Evolutionary conservation across 1,284 basidiomycete genomes (phyloP).

Genomic region (Thecaphora thlaspeos): DNA sequence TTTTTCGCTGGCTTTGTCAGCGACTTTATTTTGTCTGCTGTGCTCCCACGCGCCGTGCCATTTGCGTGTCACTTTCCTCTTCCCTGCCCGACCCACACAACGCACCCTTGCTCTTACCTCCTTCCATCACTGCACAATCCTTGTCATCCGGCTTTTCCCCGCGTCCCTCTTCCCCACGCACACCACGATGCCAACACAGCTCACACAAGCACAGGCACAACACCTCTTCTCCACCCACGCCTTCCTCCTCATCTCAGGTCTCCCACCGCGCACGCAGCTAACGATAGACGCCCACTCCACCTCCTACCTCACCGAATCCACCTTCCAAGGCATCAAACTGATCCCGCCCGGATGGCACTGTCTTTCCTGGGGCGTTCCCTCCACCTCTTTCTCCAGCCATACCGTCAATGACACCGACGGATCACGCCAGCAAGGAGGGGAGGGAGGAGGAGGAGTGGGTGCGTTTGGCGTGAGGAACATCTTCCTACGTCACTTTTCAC

Average conservation of each 20-base stretch:
- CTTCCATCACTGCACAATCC: too few species aligned
- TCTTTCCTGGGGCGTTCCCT: constrained; percentile 18
- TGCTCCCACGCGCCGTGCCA: too few species aligned
- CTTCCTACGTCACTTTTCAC: constrained; percentile 10
- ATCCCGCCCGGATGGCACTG: constrained; percentile 30
- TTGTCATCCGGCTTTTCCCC: too few species aligned
- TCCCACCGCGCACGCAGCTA: constrained; percentile 19
- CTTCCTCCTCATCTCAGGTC: constrained; percentile 13
- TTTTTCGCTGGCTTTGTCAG: too few species aligned
- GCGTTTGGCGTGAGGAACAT: constrained; percentile 8
- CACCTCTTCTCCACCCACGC: background rate
- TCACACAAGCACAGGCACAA: background rate
- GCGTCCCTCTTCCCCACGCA: background rate
- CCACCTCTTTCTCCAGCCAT: background rate
- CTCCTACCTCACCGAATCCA: constrained; percentile 19
- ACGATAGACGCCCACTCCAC: constrained; percentile 14
- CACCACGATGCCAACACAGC: background rate
- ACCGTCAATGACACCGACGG: too few species aligned
- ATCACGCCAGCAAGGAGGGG: too few species aligned
- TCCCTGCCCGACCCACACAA: too few species aligned
- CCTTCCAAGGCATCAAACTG: constrained; percentile 25
- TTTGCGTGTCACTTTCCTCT: too few species aligned
- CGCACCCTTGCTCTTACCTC: too few species aligned
- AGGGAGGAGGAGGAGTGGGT: too few species aligned
- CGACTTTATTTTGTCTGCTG: too few species aligned